Evolutionary conservation across 805 yeast species (phyloP).

Genomic region (Lachancea sp.): DNA sequence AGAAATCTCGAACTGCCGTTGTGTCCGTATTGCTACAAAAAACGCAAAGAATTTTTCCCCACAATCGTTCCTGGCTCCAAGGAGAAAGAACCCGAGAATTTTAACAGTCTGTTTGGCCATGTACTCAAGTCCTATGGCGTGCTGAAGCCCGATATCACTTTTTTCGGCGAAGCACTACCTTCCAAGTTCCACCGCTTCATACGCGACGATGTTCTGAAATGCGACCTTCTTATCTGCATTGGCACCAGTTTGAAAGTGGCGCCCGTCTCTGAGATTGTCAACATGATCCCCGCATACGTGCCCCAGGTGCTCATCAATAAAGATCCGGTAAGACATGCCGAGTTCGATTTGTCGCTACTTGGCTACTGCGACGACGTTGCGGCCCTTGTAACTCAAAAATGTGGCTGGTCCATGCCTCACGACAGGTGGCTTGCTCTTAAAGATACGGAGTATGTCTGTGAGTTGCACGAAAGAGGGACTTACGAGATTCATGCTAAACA

Average conservation of each 20-base stretch:
- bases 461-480: slow-evolving; percentile 27
- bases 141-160: slow-evolving; percentile 87
- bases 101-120: slow-evolving; percentile 1
- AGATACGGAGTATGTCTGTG: slow-evolving; percentile 16
- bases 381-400: slow-evolving; percentile 49
- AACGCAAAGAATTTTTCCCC: slow-evolving; percentile 34
- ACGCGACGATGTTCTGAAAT: slow-evolving; percentile 51
- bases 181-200: slow-evolving; percentile 54
- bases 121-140: slow-evolving; percentile 60
- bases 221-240: slow-evolving; percentile 76
- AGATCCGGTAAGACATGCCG: slow-evolving; percentile 68
- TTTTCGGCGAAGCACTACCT: slow-evolving; percentile 84
- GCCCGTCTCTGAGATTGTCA: slow-evolving; percentile 86
- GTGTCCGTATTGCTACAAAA: slow-evolving; percentile 59
- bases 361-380: slow-evolving; percentile 85
- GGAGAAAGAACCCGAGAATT: slow-evolving; percentile 3
- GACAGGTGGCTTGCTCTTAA: slow-evolving; percentile 37
- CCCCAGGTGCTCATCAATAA: slow-evolving; percentile 79
- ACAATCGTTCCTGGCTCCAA: slow-evolving; percentile 11
- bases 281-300: slow-evolving; percentile 58
- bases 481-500: slow-evolving; percentile 20
- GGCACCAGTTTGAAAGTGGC: slow-evolving; percentile 92
- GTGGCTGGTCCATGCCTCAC: slow-evolving; percentile 59
- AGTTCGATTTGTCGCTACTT: slow-evolving; percentile 68
- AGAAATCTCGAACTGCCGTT: slow-evolving; percentile 55